phyloP scores from a whole-genome alignment of 108 stramenopile species.

The Mediolabrus comicus region DNA sequence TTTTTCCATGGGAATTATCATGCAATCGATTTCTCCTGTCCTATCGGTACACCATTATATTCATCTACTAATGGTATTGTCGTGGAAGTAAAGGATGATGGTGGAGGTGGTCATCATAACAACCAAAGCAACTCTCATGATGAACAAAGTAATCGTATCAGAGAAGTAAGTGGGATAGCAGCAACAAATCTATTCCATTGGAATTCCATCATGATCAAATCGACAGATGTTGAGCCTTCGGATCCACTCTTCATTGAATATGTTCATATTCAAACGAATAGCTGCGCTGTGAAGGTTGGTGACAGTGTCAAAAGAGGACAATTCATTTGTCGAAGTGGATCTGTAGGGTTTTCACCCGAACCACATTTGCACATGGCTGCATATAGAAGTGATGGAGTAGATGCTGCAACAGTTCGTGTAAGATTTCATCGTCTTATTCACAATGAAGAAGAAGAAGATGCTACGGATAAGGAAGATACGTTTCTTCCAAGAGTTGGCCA shows the following conservation, averaged over 20 bases:
- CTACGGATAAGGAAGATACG: background rate
- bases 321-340: constrained; percentile 69
- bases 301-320: constrained; percentile 70
- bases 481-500: background rate
- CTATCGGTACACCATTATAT: constrained; percentile 74
- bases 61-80: constrained; percentile 73
- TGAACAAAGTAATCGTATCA: constrained; percentile 13
- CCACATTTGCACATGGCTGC: constrained; percentile 85
- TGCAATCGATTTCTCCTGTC: constrained; percentile 86
- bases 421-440: constrained; percentile 35
- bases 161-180: constrained; percentile 74
- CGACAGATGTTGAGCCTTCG: background rate
- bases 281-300: constrained; percentile 54
- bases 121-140: background rate
- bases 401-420: constrained; percentile 68
- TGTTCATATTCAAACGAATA: constrained; percentile 74
- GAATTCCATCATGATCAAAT: constrained; percentile 78
- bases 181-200: constrained; percentile 80
- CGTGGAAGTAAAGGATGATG: constrained; percentile 53
- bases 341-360: constrained; percentile 79
- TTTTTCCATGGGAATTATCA: constrained; percentile 85
- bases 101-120: background rate
- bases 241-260: constrained; percentile 78
- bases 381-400: constrained; percentile 54
- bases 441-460: background rate